Percentiles rank a stretch among this genome's conserved stretches.
Evolutionary conservation across 306 rosid genomes (phyloP).

Genomic region (Quercus alba): DNA sequence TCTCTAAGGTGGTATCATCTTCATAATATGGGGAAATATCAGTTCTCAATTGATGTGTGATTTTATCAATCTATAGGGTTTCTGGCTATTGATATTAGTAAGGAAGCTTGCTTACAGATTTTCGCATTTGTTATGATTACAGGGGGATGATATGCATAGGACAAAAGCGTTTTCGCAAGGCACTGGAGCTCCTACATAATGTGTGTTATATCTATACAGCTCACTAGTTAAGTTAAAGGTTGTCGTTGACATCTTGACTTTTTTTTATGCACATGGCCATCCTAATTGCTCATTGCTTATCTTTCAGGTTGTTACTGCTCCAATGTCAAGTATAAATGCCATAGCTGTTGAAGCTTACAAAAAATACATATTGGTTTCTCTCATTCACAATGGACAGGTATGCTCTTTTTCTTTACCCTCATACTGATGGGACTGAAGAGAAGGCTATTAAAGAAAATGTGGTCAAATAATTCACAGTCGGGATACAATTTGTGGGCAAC

Average conservation of each 20-base stretch:
- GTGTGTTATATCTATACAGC: slow-evolving; percentile 35
- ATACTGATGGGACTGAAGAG: neutral
- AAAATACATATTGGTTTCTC: slow-evolving; percentile 79
- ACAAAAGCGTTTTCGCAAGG: slow-evolving; percentile 71
- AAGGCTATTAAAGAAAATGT: neutral
- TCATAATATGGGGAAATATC: too few relatives aligned
- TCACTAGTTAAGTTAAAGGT: slow-evolving; percentile 12
- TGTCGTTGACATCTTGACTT: slow-evolving; percentile 6
- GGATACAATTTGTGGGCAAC: neutral
- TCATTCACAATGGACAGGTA: slow-evolving; percentile 87
- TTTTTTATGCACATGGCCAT: neutral
- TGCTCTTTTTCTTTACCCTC: slow-evolving; percentile 19
- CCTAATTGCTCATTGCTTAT: slow-evolving; percentile 21
- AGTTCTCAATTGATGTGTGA: too few relatives aligned
- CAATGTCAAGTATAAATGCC: slow-evolving; percentile 71
- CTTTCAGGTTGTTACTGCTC: slow-evolving; percentile 90
- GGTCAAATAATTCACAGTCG: neutral
- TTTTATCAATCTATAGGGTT: slow-evolving; percentile 1
- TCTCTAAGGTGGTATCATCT: too few relatives aligned
- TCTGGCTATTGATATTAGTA: neutral
- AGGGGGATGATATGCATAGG: slow-evolving; percentile 98
- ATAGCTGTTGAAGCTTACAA: slow-evolving; percentile 95
- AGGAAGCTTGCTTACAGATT: slow-evolving; percentile 14
- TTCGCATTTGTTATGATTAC: slow-evolving; percentile 33
- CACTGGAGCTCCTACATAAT: slow-evolving; percentile 92